Base-by-base conservation (phyloP, 768 basidiomycete genomes). In the Paxillus rubicundulus region DNA sequence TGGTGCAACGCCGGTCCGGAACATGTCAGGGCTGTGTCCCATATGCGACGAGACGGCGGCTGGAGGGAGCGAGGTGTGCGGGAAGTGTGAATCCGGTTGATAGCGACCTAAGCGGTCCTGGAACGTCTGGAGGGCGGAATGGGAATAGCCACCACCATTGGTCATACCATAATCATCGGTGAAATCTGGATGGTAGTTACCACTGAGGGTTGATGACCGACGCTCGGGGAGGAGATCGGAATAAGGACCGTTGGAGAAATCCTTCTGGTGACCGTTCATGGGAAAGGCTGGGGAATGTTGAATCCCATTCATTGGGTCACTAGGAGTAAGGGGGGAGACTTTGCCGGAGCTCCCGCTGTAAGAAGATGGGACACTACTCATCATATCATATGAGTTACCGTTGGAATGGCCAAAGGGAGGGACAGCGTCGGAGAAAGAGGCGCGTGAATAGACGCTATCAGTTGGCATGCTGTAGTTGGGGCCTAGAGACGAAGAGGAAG, bases 321-420 rank as follows among this genome's bases (percentile, higher is more conserved):
- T 84, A 32, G 87, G 86, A 12, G 86, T 86, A 40, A 88, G 74
- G 0, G 89, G 86, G 17, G 89, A 89, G 45, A 84, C 85, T 69
- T 88, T 89, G 56, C 86, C 87, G 53, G 82, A 84, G 72, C 76
- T 78, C 41, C 66, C 58, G 12, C 65, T 69, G 71, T 84, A 82
- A 14, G 83, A 85, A 3, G 84, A 84, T 20, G 83, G 74, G 18
- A 85, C 72, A 56, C 79, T 80, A 66, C 74, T 73, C 66, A 85
- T 82, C 61, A 86, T 77, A 65, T 86, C 85, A 70, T 86, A 89
- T 10, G 82, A 76, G 65, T 75, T 75, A 49, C 74, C 64, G 58
- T 74, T 79, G 9, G 80, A 72, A 40, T 74, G 70, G 32, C 75
- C 74, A 69, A 86, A 87, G 10, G 83, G 70, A 16, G 81, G 77